These are phyloP conservation scores for Scleroderma citrinum DNA, from an alignment of 768 basidiomycete species.

Conservation along the genomic window DNA sequence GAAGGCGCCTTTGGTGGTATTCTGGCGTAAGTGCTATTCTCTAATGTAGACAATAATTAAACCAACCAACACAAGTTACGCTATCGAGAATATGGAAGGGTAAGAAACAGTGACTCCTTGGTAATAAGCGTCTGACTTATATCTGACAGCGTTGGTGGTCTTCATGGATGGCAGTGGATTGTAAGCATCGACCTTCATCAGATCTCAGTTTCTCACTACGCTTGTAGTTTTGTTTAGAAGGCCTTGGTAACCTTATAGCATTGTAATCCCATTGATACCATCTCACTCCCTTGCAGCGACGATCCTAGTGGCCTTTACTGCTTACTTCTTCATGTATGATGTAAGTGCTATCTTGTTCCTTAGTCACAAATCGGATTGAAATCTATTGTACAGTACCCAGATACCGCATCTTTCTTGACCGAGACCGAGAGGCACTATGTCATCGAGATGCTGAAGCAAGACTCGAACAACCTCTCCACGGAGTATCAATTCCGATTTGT, in stretches of 20 bases:
- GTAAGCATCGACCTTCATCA: conserved; percentile 14
- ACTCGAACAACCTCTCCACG: conserved; percentile 39
- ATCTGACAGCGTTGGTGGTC: conserved; percentile 17
- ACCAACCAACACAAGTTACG: conserved; percentile 24
- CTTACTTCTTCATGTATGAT: conserved; percentile 51
- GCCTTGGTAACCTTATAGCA: conserved; percentile 13
- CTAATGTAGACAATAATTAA: background rate
- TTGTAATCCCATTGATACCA: background rate
- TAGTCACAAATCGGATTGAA: background rate
- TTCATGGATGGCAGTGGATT: conserved; percentile 35
- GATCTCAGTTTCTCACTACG: conserved; percentile 7
- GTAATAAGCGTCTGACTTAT: background rate
- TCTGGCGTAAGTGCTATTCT: conserved; percentile 31
- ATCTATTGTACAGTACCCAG: conserved; percentile 38
- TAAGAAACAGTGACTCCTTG: conserved; percentile 18
- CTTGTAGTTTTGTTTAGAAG: conserved; percentile 28
- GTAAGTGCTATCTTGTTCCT: conserved; percentile 21
- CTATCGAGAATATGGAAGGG: conserved; percentile 30
- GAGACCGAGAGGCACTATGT: conserved; percentile 37
- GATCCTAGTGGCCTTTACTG: conserved; percentile 9
- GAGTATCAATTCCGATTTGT: conserved; percentile 42
- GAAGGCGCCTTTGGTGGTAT: conserved; percentile 43
- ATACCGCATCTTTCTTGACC: conserved; percentile 52
- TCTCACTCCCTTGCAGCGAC: conserved; percentile 13
- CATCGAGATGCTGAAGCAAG: conserved; percentile 38